Percentiles rank a stretch among this genome's conserved stretches.
phyloP scores from a whole-genome alignment of 2,329 filamentous ascomycete genomes.

The Verticillium nonalfalfae region DNA sequence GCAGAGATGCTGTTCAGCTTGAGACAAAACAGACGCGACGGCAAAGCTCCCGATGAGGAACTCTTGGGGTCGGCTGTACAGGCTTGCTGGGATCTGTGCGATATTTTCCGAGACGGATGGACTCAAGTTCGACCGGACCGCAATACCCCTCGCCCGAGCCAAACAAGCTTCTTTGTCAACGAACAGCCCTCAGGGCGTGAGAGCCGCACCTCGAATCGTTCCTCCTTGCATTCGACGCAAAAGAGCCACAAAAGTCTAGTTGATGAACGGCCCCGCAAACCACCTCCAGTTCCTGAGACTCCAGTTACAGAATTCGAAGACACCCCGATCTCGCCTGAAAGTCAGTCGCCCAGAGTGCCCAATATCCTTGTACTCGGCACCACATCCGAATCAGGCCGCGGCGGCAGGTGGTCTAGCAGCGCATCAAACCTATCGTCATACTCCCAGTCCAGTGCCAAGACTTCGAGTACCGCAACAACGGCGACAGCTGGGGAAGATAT shows the following conservation, averaged over 20 bases:
- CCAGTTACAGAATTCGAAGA: conserved; percentile 95
- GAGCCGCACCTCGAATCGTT: conserved; percentile 44
- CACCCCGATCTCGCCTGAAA: conserved; percentile 74
- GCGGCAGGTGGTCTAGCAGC: conserved; percentile 74
- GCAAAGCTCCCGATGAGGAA: conserved; percentile 70
- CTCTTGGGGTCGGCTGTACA: conserved; percentile 82
- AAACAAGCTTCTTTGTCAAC: conserved; percentile 61
- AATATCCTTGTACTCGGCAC: conserved; percentile 86
- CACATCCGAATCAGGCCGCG: conserved; percentile 48
- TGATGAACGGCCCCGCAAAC: conserved; percentile 43
- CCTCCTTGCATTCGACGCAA: conserved; percentile 43
- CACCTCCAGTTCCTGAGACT: conserved; percentile 64
- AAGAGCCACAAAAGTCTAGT: conserved; percentile 44
- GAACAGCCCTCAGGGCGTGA: conserved; percentile 37
- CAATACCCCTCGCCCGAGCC: conserved; percentile 75
- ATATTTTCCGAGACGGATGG: conserved; percentile 90
- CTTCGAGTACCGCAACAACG: conserved; percentile 67
- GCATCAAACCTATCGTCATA: conserved; percentile 75
- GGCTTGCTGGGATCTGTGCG: conserved; percentile 90
- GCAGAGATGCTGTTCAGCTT: conserved; percentile 92
- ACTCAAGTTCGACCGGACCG: conserved; percentile 80
- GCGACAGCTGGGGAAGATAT: conserved; percentile 64
- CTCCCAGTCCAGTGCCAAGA: conserved; percentile 62
- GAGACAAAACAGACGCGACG: conserved; percentile 72
- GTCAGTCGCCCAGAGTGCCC: conserved; percentile 66